Conservation (phyloP, 164 flowering plant genomes). For the Euptelea pleiosperma region DNA sequence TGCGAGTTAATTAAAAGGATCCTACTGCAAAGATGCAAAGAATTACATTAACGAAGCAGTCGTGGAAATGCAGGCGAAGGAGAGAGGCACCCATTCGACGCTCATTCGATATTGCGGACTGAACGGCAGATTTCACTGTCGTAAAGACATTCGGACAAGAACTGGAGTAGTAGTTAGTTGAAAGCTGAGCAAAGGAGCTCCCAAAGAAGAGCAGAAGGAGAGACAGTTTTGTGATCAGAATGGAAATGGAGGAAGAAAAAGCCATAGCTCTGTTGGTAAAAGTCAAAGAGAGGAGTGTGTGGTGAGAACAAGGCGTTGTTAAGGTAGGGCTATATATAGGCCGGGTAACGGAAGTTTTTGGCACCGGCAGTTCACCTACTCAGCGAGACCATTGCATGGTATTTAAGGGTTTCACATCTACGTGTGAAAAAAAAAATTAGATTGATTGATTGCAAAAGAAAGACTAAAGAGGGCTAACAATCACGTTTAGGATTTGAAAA, state of each 20-base stretch:
- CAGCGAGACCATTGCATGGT: too few species aligned
- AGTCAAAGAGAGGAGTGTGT: background rate
- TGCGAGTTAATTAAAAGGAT: too few species aligned
- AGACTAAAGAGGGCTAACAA: too few species aligned
- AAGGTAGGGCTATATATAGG: background rate
- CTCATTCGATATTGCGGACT: conserved; percentile 47
- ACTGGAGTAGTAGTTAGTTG: conserved; percentile 50
- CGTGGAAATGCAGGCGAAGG: conserved; percentile 58
- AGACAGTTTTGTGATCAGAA: background rate
- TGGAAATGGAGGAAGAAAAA: background rate
- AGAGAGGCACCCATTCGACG: conserved; percentile 81
- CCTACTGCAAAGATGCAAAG: too few species aligned
- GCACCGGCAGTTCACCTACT: conserved; percentile 5
- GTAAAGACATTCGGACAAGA: conserved; percentile 52
- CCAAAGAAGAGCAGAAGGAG: conserved; percentile 21
- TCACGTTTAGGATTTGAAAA: too few species aligned
- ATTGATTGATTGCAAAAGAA: too few species aligned
- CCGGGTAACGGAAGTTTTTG: background rate
- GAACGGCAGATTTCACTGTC: conserved; percentile 43
- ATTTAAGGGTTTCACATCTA: too few species aligned
- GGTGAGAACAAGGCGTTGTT: background rate
- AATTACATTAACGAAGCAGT: conserved; percentile 84
- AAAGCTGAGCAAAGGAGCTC: conserved; percentile 62
- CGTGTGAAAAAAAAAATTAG: too few species aligned
- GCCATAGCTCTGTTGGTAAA: background rate